phyloP scores from a whole-genome alignment of 192 early-diverging fungal genomes.

The Coemansia reversa region DNA sequence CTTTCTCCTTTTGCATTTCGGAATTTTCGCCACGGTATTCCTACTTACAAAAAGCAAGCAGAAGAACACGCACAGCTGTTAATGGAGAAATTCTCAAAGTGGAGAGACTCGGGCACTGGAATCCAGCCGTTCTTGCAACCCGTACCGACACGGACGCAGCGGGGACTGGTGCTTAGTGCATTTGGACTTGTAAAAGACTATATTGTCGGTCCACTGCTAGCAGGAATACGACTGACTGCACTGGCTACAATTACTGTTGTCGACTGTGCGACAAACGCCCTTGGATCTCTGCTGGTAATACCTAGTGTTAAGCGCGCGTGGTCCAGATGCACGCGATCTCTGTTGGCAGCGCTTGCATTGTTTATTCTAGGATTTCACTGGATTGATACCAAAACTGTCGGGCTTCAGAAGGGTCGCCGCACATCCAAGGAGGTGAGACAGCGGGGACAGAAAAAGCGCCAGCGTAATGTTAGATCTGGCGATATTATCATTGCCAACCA shows the following conservation, averaged over 20 bases:
- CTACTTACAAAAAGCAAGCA: too few species aligned
- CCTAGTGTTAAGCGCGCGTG: slow-evolving; percentile 21
- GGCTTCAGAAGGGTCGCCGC: slow-evolving; percentile 65
- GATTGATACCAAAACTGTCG: slow-evolving; percentile 63
- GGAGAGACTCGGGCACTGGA: slow-evolving; percentile 85
- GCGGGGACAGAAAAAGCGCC: not conserved
- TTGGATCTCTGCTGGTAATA: slow-evolving; percentile 25
- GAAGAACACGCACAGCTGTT: too few species aligned
- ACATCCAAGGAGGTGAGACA: not conserved
- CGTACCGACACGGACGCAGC: slow-evolving; percentile 46
- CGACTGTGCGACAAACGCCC: slow-evolving; percentile 36
- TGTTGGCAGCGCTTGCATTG: slow-evolving; percentile 60
- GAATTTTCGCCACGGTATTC: too few species aligned
- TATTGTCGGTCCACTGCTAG: slow-evolving; percentile 39
- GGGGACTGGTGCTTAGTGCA: slow-evolving; percentile 8
- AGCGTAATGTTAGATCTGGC: slow-evolving; percentile 52
- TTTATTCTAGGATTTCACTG: slow-evolving; percentile 73
- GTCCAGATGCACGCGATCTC: slow-evolving; percentile 22
- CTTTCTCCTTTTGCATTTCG: too few species aligned
- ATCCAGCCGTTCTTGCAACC: slow-evolving; percentile 86
- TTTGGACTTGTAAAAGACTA: slow-evolving; percentile 21
- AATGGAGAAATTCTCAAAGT: slow-evolving; percentile 88
- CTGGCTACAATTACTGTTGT: slow-evolving; percentile 51
- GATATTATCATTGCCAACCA: slow-evolving; percentile 82
- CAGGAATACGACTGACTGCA: slow-evolving; percentile 43